A percentile compares a stretch with the other conserved stretches of the same genome.
These are phyloP conservation scores for Beauveria caledonica DNA, from an alignment of 2,329 filamentous ascomycete genomes.

Conservation along the genomic window DNA sequence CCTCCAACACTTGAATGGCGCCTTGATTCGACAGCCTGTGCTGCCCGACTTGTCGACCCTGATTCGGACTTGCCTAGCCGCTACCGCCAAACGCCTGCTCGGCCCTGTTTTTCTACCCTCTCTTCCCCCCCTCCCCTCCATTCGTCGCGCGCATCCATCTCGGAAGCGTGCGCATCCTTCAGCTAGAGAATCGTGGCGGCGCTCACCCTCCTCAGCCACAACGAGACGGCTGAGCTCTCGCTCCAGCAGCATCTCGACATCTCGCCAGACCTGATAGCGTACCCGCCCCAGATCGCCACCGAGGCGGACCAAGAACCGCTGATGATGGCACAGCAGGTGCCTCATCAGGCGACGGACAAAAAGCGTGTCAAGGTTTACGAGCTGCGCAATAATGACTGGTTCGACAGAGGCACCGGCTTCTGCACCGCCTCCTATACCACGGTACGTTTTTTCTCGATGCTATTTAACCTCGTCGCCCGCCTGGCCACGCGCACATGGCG, in stretches of 20 bases:
- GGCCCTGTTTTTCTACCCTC: neutral
- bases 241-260: slow-evolving; percentile 53
- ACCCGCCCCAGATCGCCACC: slow-evolving; percentile 34
- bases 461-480: slow-evolving; percentile 4
- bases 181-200: slow-evolving; percentile 43
- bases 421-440: slow-evolving; percentile 70
- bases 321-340: slow-evolving; percentile 66
- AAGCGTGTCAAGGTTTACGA: slow-evolving; percentile 97
- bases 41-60: neutral
- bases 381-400: slow-evolving; percentile 98
- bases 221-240: slow-evolving; percentile 46
- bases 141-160: slow-evolving; percentile 8
- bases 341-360: slow-evolving; percentile 58
- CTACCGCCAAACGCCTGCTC: neutral
- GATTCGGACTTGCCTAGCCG: neutral
- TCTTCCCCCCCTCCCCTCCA: neutral
- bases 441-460: slow-evolving; percentile 41
- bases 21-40: neutral
- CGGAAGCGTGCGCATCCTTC: slow-evolving; percentile 10
- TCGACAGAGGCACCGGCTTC: slow-evolving; percentile 92
- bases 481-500: neutral
- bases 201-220: slow-evolving; percentile 46
- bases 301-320: slow-evolving; percentile 51
- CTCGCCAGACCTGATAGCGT: slow-evolving; percentile 43
- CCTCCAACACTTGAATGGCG: neutral